Percentiles rank a stretch among this genome's conserved stretches.
These are phyloP conservation scores for Cutaneotrichosporon cyanovorans DNA, from an alignment of 1,284 basidiomycete species.

Conservation along the genomic window DNA sequence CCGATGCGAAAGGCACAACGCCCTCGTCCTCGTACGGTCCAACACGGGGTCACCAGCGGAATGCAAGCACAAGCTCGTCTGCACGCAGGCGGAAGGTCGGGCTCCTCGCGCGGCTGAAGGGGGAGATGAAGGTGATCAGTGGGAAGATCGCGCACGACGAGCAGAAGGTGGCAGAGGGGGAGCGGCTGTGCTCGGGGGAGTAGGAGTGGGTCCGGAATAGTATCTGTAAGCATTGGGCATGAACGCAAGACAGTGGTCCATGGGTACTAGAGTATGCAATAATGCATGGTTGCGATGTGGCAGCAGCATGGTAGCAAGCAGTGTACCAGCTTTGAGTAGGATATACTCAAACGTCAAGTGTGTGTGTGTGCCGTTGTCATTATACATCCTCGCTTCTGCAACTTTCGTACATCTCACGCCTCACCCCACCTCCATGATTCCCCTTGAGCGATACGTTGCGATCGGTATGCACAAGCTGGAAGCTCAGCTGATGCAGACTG, in stretches of 20 bases:
- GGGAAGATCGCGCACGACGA: slow-evolving; percentile 25
- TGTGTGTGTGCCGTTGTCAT: no score
- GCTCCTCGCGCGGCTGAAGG: slow-evolving; percentile 40
- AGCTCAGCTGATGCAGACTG: slow-evolving; percentile 25
- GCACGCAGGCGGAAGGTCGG: slow-evolving; percentile 25
- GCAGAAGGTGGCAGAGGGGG: slow-evolving; percentile 8
- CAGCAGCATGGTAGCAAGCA: no score
- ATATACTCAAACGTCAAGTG: no score
- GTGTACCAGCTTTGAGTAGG: no score
- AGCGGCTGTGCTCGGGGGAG: no score
- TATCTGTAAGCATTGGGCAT: no score
- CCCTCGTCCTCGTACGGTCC: background rate
- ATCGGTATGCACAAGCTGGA: slow-evolving; percentile 20
- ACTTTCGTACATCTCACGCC: no score
- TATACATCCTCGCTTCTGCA: no score
- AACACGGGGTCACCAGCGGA: slow-evolving; percentile 2
- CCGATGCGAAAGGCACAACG: background rate
- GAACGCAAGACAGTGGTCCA: background rate
- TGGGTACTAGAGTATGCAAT: no score
- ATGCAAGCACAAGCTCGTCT: slow-evolving; percentile 1
- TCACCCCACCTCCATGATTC: background rate
- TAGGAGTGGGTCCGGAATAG: no score
- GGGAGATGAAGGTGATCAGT: slow-evolving; percentile 29
- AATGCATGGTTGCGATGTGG: no score
- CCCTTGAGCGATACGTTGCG: slow-evolving; percentile 28